These are phyloP conservation scores for Clitopilus hobsonii DNA, from an alignment of 768 basidiomycete species.

Conservation along the genomic window DNA sequence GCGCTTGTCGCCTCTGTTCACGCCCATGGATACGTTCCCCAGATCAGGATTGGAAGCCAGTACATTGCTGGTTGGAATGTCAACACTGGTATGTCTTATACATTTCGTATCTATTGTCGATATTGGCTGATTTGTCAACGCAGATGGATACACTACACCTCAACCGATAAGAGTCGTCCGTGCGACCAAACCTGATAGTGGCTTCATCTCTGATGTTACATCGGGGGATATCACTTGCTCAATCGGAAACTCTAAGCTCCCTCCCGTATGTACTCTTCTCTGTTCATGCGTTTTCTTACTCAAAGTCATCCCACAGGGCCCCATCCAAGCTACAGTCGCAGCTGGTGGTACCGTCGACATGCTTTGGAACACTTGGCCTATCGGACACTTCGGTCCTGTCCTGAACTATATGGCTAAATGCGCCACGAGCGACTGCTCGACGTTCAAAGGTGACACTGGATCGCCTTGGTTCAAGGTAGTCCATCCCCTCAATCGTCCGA, in stretches of 20 bases:
- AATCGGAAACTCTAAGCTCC: conserved; percentile 28
- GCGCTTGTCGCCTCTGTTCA: conserved; percentile 4
- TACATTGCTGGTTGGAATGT: conserved; percentile 25
- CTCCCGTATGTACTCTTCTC: conserved; percentile 18
- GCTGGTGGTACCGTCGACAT: conserved; percentile 29
- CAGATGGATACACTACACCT: conserved; percentile 2
- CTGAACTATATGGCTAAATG: conserved; percentile 36
- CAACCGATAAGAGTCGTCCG: conserved; percentile 26
- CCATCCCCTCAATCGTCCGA: background rate
- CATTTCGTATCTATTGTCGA: background rate
- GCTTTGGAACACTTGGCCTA: conserved; percentile 35
- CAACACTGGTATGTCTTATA: conserved; percentile 16
- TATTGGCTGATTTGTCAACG: background rate
- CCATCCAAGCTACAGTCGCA: conserved; percentile 28
- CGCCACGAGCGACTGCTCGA: conserved; percentile 26
- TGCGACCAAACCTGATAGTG: conserved; percentile 28
- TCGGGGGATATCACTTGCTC: conserved; percentile 31
- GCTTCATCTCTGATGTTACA: conserved; percentile 23
- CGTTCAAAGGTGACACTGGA: conserved; percentile 29
- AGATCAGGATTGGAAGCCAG: conserved; percentile 11
- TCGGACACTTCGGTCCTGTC: conserved; percentile 34
- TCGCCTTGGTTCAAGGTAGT: conserved; percentile 35
- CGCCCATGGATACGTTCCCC: conserved; percentile 11
- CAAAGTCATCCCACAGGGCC: conserved; percentile 17
- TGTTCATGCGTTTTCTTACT: background rate